A percentile compares a stretch with the other conserved stretches of the same genome.
phyloP scores from a whole-genome alignment of 2,329 filamentous ascomycete species.

The Paraphoma sp. region DNA sequence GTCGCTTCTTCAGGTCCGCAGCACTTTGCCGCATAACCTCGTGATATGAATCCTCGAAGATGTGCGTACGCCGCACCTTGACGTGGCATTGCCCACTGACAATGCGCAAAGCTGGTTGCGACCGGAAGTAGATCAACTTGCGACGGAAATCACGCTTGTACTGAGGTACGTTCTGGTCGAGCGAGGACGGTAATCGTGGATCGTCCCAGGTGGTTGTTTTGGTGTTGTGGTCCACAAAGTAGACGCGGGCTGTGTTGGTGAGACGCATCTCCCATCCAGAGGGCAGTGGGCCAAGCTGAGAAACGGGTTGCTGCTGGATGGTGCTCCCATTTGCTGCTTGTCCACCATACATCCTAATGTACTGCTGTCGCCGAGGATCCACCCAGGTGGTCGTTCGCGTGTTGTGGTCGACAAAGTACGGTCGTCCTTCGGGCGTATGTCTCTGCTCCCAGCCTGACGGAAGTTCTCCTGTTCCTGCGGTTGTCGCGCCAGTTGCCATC shows the following conservation, averaged over 20 bases:
- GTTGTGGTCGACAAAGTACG: slow-evolving; percentile 99
- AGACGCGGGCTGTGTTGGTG: slow-evolving; percentile 95
- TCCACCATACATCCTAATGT: slow-evolving; percentile 97
- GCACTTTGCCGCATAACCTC: slow-evolving; percentile 97
- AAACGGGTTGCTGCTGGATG: slow-evolving; percentile 97
- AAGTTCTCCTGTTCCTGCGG: slow-evolving; percentile 90
- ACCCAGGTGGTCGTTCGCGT: slow-evolving; percentile 99
- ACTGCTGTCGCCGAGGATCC: slow-evolving; percentile 94
- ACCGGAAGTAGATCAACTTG: slow-evolving; percentile 99
- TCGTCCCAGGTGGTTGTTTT: slow-evolving; percentile 99
- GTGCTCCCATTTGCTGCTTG: slow-evolving; percentile 77
- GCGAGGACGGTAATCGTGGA: slow-evolving; percentile 88
- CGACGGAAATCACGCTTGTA: slow-evolving; percentile 99
- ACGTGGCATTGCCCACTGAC: slow-evolving; percentile 97
- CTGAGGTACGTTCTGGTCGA: slow-evolving; percentile 98
- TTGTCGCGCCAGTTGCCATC: slow-evolving; percentile 95
- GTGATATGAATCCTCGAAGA: slow-evolving; percentile 98
- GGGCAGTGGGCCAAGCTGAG: slow-evolving; percentile 90
- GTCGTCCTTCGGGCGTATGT: slow-evolving; percentile 90
- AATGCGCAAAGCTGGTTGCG: slow-evolving; percentile 94
- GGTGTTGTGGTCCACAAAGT: slow-evolving; percentile 99
- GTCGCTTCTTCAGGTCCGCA: slow-evolving; percentile 92
- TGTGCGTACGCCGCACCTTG: slow-evolving; percentile 94
- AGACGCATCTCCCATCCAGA: slow-evolving; percentile 99
- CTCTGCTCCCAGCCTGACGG: slow-evolving; percentile 96